Conservation (phyloP, 345 rosid genomes). For the Geranium rotundifolium region DNA sequence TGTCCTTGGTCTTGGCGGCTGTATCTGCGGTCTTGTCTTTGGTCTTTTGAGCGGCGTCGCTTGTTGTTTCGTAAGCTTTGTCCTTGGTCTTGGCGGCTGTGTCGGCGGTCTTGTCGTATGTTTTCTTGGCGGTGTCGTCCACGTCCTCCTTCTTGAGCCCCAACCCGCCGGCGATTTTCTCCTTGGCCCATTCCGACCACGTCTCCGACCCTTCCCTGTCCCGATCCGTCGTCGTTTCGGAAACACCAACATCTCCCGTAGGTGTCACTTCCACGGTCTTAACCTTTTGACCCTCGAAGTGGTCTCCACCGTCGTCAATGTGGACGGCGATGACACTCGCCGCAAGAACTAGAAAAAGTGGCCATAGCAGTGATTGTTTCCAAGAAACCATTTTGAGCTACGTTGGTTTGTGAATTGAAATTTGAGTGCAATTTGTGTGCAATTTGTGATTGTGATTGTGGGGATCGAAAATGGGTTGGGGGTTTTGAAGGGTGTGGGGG, state of each 20-base stretch:
- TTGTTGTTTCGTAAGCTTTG: too few relatives aligned
- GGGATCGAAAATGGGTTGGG: too few relatives aligned
- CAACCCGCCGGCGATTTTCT: conserved; percentile 26
- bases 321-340: conserved; percentile 9
- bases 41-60: too few relatives aligned
- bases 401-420: not conserved
- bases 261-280: conserved; percentile 4
- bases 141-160: conserved; percentile 30
- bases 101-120: too few relatives aligned
- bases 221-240: conserved; percentile 7
- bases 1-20: not conserved
- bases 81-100: too few relatives aligned
- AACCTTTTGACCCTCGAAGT: conserved; percentile 3
- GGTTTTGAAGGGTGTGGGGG: too few relatives aligned
- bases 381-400: conserved; percentile 15
- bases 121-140: conserved; percentile 3
- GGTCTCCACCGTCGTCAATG: conserved; percentile 10
- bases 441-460: too few relatives aligned
- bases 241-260: conserved; percentile 4
- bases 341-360: conserved; percentile 3
- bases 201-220: conserved; percentile 27
- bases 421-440: too few relatives aligned
- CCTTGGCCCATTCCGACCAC: conserved; percentile 52
- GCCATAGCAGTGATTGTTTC: conserved; percentile 4
- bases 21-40: too few relatives aligned